Evolutionary conservation across 306 rosid genomes (phyloP).

Genomic region (Rosa chinensis): DNA sequence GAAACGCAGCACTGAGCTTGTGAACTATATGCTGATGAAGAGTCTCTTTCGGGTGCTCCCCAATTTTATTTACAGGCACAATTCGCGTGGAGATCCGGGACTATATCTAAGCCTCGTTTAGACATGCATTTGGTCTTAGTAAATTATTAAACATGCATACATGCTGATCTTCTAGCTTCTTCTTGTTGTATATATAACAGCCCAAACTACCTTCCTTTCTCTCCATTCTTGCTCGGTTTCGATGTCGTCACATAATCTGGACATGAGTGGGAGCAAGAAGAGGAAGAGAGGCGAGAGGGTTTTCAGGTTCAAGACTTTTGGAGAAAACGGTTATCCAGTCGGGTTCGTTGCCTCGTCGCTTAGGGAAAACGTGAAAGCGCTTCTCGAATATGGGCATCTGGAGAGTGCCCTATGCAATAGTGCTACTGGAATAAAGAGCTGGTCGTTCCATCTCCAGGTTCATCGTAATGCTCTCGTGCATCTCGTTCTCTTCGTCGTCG

Average conservation of each 20-base stretch:
- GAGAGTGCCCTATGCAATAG: constrained; percentile 40
- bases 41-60: constrained; percentile 38
- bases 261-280: constrained; percentile 56
- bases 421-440: constrained; percentile 43
- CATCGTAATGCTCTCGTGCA: constrained; percentile 74
- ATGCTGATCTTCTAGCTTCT: constrained; percentile 8
- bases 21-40: constrained; percentile 23
- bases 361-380: constrained; percentile 61
- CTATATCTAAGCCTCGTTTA: constrained; percentile 16
- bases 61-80: constrained; percentile 63
- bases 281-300: constrained; percentile 77
- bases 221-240: not conserved
- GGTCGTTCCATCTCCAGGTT: constrained; percentile 87
- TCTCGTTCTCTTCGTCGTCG: constrained; percentile 59
- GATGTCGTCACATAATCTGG: constrained; percentile 61
- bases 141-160: not conserved
- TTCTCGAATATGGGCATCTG: constrained; percentile 66
- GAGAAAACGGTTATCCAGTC: constrained; percentile 66
- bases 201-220: constrained; percentile 11
- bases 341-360: constrained; percentile 54
- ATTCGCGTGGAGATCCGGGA: constrained; percentile 39
- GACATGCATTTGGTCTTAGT: not conserved
- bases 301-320: constrained; percentile 77
- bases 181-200: not conserved
- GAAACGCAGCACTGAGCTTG: constrained; percentile 43